These are phyloP conservation scores for Sechiopsis laciniata DNA, from an alignment of 306 rosid genomes.

Conservation along the genomic window DNA sequence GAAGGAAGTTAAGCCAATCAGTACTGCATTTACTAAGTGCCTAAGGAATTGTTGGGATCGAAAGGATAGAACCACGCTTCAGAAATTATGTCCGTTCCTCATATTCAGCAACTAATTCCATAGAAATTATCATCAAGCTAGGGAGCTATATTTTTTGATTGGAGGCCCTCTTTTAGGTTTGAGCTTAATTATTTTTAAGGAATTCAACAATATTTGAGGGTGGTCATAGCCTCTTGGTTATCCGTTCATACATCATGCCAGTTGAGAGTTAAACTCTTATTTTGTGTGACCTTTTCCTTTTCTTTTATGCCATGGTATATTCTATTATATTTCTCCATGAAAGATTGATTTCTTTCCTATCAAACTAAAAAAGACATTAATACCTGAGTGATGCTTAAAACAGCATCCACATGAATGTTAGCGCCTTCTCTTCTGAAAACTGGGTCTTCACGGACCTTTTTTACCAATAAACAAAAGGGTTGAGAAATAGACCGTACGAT, in stretches of 20 bases:
- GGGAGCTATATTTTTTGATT: background rate
- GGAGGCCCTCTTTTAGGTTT: background rate
- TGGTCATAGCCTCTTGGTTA: too few species aligned
- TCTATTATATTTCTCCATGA: background rate
- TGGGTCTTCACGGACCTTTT: constrained; percentile 78
- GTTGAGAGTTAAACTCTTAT: too few species aligned
- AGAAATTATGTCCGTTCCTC: too few species aligned
- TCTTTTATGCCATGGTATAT: background rate
- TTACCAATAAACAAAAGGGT: background rate
- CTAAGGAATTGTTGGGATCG: background rate
- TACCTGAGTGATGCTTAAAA: constrained; percentile 81
- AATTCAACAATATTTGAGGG: too few species aligned
- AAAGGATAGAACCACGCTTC: background rate
- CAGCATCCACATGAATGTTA: constrained; percentile 80
- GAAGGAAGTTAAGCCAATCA: background rate
- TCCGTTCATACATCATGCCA: too few species aligned
- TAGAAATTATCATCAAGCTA: too few species aligned
- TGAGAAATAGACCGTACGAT: background rate
- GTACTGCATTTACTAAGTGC: background rate
- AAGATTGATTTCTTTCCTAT: background rate
- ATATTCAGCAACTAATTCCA: too few species aligned
- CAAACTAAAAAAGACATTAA: background rate
- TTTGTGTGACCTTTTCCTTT: too few species aligned
- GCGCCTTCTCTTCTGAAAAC: constrained; percentile 82
- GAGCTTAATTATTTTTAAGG: too few species aligned